Base-by-base conservation (phyloP, 805 yeast species). In the Metahyphopichia silvanorum region DNA sequence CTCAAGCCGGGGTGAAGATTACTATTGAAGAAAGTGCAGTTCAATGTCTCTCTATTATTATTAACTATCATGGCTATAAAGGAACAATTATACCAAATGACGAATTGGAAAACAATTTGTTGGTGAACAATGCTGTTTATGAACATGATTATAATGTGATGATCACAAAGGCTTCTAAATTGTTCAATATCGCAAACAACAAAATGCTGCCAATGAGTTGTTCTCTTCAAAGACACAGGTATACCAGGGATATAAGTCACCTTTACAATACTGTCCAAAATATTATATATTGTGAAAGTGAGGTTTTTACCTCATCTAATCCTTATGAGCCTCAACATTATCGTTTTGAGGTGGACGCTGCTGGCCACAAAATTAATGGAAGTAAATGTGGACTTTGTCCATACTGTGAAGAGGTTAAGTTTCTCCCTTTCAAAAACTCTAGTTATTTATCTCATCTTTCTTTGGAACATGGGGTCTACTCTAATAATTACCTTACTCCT, bases 311-410 rank as follows among this genome's bases (percentile, higher is more conserved):
- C 18, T 25, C 38, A 14, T 38, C 43, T 21, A 44, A 36, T 12
- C 64, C 64, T 5, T 58, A 58, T 32, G 62, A 58, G 35, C 59
- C 60, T 12, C 62, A 58, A 31, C 53, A 47, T 32, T 45, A 47
- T 16, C 43, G 64, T 18, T 51, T 44, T 37, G 64, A 58, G 37
- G 30, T 52, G 5, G 55, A 50, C 32, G 37, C 29, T 3, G 29
- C 32, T 6, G 55, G 60, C 0, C 31, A 42, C 6, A 33, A 38
- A 12, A 40, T 53, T 16, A 47, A 47, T 30, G 53, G 50, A 25
- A 44, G 53, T 34, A 56, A 55, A 27, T 53, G 61, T 29, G 66
- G 64, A 18, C 34, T 57, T 34, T 60, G 65, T 43, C 53, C 62
- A 1, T 60, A 55, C 33, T 60, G 65, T 29, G 50, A 49, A 13